Evolutionary conservation across 2,329 filamentous ascomycete genomes (phyloP).

Genomic region (Massarina eburnea): DNA sequence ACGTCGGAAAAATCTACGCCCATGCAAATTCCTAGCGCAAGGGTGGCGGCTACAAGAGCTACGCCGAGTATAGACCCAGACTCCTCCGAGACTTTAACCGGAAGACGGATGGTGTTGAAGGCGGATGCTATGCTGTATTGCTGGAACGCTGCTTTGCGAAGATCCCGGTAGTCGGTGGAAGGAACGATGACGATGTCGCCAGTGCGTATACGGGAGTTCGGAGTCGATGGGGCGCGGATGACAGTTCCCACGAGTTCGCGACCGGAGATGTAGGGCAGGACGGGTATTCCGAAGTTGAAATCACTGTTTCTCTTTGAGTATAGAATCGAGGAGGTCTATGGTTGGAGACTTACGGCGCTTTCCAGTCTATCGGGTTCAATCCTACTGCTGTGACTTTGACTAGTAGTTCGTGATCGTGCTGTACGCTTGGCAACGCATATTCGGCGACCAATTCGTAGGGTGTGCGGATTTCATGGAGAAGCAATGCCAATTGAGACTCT

Average conservation of each 20-base stretch:
- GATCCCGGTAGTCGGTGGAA: constrained; percentile 73
- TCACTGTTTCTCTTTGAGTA: constrained; percentile 50
- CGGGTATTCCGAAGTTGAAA: constrained; percentile 69
- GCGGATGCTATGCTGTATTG: constrained; percentile 66
- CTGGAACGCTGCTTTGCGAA: constrained; percentile 72
- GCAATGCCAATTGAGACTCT: constrained; percentile 49
- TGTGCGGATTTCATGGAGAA: constrained; percentile 54
- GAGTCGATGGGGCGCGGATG: not conserved
- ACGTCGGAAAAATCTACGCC: constrained; percentile 64
- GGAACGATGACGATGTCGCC: constrained; percentile 55
- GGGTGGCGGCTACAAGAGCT: constrained; percentile 68
- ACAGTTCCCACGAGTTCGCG: constrained; percentile 64
- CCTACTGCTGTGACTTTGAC: constrained; percentile 67
- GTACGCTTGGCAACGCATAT: constrained; percentile 51
- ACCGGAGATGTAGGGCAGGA: constrained; percentile 68
- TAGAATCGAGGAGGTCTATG: not conserved
- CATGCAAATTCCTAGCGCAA: constrained; percentile 69
- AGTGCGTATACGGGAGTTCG: constrained; percentile 2
- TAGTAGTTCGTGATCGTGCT: constrained; percentile 57
- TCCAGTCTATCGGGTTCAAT: constrained; percentile 77
- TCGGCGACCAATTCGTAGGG: constrained; percentile 51
- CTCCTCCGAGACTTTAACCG: constrained; percentile 54
- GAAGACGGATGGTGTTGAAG: constrained; percentile 67
- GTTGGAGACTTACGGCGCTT: constrained; percentile 61
- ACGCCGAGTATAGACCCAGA: constrained; percentile 67